These are phyloP conservation scores for Colletotrichum eleusines DNA, from an alignment of 2,329 filamentous ascomycete species.

Conservation along the genomic window DNA sequence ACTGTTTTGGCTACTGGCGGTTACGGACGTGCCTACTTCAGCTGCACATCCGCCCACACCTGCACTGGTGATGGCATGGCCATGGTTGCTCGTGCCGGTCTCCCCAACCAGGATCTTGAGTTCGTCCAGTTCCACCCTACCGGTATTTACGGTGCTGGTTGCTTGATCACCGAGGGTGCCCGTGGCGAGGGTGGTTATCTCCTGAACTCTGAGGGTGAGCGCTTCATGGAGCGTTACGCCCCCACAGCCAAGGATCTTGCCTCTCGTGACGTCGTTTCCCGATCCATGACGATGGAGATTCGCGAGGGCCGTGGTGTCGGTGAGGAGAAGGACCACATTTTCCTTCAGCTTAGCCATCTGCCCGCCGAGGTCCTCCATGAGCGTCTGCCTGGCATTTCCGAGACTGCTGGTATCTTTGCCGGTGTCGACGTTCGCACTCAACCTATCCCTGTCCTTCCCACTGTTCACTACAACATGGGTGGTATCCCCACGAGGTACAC, in stretches of 20 bases:
- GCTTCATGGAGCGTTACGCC: slow-evolving; percentile 99
- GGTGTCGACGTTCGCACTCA: slow-evolving; percentile 98
- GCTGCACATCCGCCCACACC: slow-evolving; percentile 96
- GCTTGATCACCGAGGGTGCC: slow-evolving; percentile 97
- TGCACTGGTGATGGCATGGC: slow-evolving; percentile 99
- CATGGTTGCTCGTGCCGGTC: slow-evolving; percentile 97
- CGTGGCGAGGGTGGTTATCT: slow-evolving; percentile 99
- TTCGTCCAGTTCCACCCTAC: slow-evolving; percentile 99
- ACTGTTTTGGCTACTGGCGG: slow-evolving; percentile 97
- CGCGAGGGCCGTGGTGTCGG: slow-evolving; percentile 97
- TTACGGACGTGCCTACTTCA: slow-evolving; percentile 98
- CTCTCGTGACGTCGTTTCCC: slow-evolving; percentile 94
- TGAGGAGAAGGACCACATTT: slow-evolving; percentile 98
- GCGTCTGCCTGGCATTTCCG: slow-evolving; percentile 97
- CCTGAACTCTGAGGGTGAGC: slow-evolving; percentile 96
- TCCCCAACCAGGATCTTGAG: slow-evolving; percentile 98
- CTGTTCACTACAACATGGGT: slow-evolving; percentile 99
- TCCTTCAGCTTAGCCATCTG: slow-evolving; percentile 95
- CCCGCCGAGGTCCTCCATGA: slow-evolving; percentile 93
- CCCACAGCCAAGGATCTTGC: slow-evolving; percentile 98
- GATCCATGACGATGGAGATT: slow-evolving; percentile 98
- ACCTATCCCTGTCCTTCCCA: slow-evolving; percentile 95
- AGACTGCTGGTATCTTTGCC: slow-evolving; percentile 96
- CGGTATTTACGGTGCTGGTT: slow-evolving; percentile 98
- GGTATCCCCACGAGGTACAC: slow-evolving; percentile 98